Evolutionary conservation across 768 basidiomycete species (phyloP).

Genomic region (Lanmaoa rubissima): DNA sequence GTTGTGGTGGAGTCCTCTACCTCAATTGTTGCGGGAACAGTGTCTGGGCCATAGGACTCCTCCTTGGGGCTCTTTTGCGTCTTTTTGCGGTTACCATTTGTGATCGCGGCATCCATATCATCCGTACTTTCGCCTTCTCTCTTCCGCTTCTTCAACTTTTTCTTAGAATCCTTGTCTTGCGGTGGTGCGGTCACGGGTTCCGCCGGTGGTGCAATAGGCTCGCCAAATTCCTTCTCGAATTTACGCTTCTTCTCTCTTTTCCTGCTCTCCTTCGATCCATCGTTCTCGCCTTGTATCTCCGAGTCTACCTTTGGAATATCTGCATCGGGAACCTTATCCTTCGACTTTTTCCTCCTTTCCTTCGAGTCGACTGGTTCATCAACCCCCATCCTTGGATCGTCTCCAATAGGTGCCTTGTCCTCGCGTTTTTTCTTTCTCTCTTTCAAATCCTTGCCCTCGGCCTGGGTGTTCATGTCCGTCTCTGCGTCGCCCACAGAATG

Average conservation of each 20-base stretch:
- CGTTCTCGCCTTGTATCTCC: neutral
- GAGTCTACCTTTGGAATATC: neutral
- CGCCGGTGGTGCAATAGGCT: conserved; percentile 13
- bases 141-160: conserved; percentile 37
- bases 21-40: conserved; percentile 4
- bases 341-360: conserved; percentile 15
- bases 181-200: conserved; percentile 5
- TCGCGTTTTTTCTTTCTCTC: neutral
- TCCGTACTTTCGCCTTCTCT: conserved; percentile 15
- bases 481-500: neutral
- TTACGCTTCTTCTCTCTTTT: conserved; percentile 21
- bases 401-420: neutral
- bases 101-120: conserved; percentile 8
- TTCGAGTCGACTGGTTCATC: conserved; percentile 3
- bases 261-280: conserved; percentile 3
- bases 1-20: conserved; percentile 10
- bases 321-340: conserved; percentile 2
- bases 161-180: conserved; percentile 10
- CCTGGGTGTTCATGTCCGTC: neutral
- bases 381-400: neutral
- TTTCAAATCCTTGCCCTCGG: conserved; percentile 5
- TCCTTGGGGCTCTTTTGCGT: conserved; percentile 23
- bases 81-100: conserved; percentile 21
- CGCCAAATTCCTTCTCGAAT: conserved; percentile 17
- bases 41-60: conserved; percentile 7